Evolutionary conservation across 1,284 basidiomycete species (phyloP).

Genomic region (Gomphus bonarii): DNA sequence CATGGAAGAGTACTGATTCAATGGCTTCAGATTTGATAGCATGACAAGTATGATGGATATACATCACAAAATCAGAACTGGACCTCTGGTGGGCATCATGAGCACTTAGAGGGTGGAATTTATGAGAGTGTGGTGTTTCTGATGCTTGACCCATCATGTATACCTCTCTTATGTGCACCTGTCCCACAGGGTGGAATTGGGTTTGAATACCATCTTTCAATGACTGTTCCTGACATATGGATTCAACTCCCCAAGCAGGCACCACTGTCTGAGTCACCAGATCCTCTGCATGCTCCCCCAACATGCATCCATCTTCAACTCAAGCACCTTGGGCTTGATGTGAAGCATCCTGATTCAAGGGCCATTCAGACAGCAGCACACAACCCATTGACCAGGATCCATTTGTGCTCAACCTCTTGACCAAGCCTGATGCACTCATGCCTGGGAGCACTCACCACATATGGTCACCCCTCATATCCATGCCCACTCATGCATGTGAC

Average conservation of each 20-base stretch:
- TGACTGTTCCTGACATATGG: constrained; percentile 99
- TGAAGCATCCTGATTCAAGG: constrained; percentile 75
- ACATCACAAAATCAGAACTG: constrained; percentile 95
- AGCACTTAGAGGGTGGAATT: constrained; percentile 85
- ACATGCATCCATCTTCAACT: constrained; percentile 70
- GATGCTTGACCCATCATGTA: constrained; percentile 97
- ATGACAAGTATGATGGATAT: constrained; percentile 99
- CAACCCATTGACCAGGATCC: constrained; percentile 22
- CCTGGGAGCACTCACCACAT: background rate
- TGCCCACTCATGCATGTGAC: too few species aligned
- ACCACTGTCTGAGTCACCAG: too few species aligned
- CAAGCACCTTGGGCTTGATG: constrained; percentile 75
- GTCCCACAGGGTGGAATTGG: constrained; percentile 82
- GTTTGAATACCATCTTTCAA: constrained; percentile 95
- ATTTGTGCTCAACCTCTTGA: constrained; percentile 12
- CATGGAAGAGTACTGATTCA: constrained; percentile 92
- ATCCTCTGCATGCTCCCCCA: too few species aligned
- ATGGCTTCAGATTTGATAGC: constrained; percentile 97
- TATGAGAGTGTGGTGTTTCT: constrained; percentile 89
- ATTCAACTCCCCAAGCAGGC: constrained; percentile 99
- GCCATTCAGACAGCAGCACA: constrained; percentile 59
- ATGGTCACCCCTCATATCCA: too few species aligned
- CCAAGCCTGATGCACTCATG: constrained; percentile 1
- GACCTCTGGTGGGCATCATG: constrained; percentile 95
- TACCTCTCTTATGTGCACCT: constrained; percentile 88